These are phyloP conservation scores for Zasmidium angulare DNA, from an alignment of 2,329 filamentous ascomycete species.

Conservation along the genomic window DNA sequence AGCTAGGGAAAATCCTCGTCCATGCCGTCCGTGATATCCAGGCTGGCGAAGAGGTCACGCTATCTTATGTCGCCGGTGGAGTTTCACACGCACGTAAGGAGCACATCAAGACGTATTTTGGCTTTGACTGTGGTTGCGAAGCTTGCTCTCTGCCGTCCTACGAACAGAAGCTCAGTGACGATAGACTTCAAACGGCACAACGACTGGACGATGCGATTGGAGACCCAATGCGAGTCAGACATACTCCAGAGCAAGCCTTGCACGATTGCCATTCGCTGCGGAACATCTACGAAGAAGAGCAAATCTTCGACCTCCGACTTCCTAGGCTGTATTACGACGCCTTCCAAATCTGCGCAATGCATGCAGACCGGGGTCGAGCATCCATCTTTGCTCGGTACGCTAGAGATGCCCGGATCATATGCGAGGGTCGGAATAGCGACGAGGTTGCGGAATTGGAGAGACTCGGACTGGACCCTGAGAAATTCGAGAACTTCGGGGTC, in stretches of 20 bases:
- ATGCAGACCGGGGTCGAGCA: slow-evolving; percentile 22
- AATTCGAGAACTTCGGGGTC: slow-evolving; percentile 23
- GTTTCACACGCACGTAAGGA: slow-evolving; percentile 17
- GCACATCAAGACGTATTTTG: slow-evolving; percentile 29
- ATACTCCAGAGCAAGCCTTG: slow-evolving; percentile 20
- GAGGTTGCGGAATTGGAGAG: slow-evolving; percentile 17
- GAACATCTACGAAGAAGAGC: slow-evolving; percentile 18
- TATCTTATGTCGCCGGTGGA: slow-evolving; percentile 35
- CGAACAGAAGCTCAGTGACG: slow-evolving; percentile 36
- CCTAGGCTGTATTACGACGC: slow-evolving; percentile 28
- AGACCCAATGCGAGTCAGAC: slow-evolving; percentile 21
- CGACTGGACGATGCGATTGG: slow-evolving; percentile 26
- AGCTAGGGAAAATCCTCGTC: slow-evolving; percentile 23
- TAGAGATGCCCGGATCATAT: slow-evolving; percentile 19
- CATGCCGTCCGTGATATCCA: slow-evolving; percentile 38
- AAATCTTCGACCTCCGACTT: slow-evolving; percentile 22
- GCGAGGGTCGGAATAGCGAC: slow-evolving; percentile 23
- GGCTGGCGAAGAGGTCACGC: slow-evolving; percentile 39
- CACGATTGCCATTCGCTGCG: slow-evolving; percentile 18
- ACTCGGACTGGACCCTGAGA: slow-evolving; percentile 18
- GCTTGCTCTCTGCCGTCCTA: slow-evolving; percentile 38
- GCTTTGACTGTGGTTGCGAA: slow-evolving; percentile 37
- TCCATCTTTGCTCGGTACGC: slow-evolving; percentile 20
- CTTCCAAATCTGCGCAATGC: slow-evolving; percentile 29
- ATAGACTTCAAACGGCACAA: slow-evolving; percentile 17